Percentiles rank a stretch among this genome's conserved stretches.
phyloP scores from a whole-genome alignment of 345 rosid species.

The Euphorbia peplus region DNA sequence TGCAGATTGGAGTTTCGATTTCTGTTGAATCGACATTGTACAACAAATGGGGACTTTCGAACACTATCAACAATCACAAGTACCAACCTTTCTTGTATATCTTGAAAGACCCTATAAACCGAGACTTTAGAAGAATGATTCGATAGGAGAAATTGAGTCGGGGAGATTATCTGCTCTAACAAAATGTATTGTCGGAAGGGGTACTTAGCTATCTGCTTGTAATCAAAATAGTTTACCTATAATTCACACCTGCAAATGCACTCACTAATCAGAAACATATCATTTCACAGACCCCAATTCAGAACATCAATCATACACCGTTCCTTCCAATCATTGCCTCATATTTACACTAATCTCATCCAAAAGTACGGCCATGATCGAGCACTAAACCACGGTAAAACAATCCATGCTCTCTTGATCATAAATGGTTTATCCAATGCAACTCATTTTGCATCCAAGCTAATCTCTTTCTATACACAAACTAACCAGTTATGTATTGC shows the following conservation, averaged over 20 bases:
- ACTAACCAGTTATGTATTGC: slow-evolving; percentile 43
- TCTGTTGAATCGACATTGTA: no score
- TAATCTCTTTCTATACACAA: slow-evolving; percentile 44
- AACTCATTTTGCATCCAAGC: slow-evolving; percentile 47
- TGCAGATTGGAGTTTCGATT: no score
- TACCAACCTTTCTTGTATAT: no score
- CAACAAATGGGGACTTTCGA: no score
- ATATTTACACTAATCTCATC: slow-evolving; percentile 36
- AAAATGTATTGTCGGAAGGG: no score
- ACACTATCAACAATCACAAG: no score
- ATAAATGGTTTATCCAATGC: slow-evolving; percentile 33
- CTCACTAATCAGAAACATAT: not conserved
- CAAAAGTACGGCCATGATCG: slow-evolving; percentile 35
- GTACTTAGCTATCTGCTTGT: no score
- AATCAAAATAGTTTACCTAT: not conserved
- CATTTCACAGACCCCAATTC: slow-evolving; percentile 7
- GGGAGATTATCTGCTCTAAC: no score
- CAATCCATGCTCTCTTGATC: slow-evolving; percentile 57
- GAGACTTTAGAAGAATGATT: no score
- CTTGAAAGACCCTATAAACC: no score
- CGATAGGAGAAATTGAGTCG: no score
- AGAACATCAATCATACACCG: slow-evolving; percentile 21
- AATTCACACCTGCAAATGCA: slow-evolving; percentile 1
- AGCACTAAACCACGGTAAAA: slow-evolving; percentile 35
- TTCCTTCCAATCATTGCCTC: slow-evolving; percentile 35